These are phyloP conservation scores for Iris macrosiphon DNA, from an alignment of 106 monocot species.

Conservation along the genomic window DNA sequence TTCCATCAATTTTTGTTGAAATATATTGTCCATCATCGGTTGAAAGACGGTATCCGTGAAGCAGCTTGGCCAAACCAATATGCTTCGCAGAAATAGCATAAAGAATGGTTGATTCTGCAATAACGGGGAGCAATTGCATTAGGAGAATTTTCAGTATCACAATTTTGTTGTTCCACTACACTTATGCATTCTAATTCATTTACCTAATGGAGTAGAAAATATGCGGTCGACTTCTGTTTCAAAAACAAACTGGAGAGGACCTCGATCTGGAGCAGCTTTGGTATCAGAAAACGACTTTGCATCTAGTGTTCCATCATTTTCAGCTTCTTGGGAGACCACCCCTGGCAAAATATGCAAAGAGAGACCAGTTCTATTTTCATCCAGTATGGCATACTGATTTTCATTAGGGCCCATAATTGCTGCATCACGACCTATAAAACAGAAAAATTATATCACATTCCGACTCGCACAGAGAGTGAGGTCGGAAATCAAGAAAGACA, in stretches of 20 bases:
- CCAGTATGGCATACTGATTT: conserved; percentile 87
- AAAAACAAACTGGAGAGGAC: conserved; percentile 72
- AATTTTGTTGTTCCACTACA: background rate
- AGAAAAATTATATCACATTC: no score
- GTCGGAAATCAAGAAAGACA: background rate
- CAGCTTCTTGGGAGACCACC: conserved; percentile 29
- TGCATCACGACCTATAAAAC: conserved; percentile 70
- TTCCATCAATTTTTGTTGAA: conserved; percentile 81
- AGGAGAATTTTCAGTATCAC: background rate
- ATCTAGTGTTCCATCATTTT: conserved; percentile 76
- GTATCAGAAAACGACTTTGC: conserved; percentile 57
- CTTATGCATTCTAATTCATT: background rate
- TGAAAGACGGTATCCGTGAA: conserved; percentile 65
- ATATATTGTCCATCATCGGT: conserved; percentile 60
- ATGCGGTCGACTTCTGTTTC: conserved; percentile 78
- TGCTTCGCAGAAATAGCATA: conserved; percentile 85
- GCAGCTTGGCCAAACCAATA: conserved; percentile 68
- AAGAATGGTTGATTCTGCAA: conserved; percentile 82
- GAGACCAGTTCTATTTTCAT: conserved; percentile 79
- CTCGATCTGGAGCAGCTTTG: conserved; percentile 30
- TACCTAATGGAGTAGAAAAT: conserved; percentile 91
- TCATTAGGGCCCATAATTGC: conserved; percentile 81
- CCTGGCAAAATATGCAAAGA: conserved; percentile 49
- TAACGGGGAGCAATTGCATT: background rate
- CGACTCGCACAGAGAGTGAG: no score